Percentiles rank a stretch among this genome's conserved stretches.
Conservation (phyloP, 2,329 filamentous ascomycete species). For the Beauveria australis region DNA sequence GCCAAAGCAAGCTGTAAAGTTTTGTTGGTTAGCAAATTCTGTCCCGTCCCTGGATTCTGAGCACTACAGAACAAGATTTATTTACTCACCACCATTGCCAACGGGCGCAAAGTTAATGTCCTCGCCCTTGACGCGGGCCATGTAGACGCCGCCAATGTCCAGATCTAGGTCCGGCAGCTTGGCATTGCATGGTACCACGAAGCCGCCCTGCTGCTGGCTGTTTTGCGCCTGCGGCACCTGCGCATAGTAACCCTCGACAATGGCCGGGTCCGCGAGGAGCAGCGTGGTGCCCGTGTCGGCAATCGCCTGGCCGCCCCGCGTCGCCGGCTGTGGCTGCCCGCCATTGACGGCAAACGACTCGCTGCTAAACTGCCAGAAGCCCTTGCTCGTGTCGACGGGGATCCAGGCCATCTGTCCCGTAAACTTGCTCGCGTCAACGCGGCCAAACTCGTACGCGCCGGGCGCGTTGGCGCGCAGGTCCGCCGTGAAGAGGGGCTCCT, state of each 20-base stretch:
- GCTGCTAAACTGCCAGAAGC: constrained; percentile 55
- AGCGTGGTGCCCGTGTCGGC: constrained; percentile 56
- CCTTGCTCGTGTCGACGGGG: constrained; percentile 49
- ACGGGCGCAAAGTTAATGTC: constrained; percentile 47
- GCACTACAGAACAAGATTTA: background rate
- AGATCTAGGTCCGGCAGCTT: constrained; percentile 42
- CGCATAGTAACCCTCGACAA: constrained; percentile 42
- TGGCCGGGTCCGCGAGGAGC: constrained; percentile 47
- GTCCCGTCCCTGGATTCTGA: background rate
- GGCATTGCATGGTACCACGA: constrained; percentile 38
- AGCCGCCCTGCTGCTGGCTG: constrained; percentile 32
- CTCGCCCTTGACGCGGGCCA: constrained; percentile 46
- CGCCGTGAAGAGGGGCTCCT: constrained; percentile 60
- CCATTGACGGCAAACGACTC: constrained; percentile 46
- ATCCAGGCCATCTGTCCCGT: constrained; percentile 52
- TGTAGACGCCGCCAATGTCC: constrained; percentile 47
- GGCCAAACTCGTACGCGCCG: constrained; percentile 64
- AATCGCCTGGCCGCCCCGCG: constrained; percentile 34
- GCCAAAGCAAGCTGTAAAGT: constrained; percentile 50
- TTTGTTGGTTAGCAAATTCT: background rate
- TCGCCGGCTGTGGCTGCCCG: constrained; percentile 26
- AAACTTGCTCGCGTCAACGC: constrained; percentile 55
- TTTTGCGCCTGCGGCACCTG: constrained; percentile 36
- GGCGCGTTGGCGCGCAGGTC: constrained; percentile 50
- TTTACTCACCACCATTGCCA: constrained; percentile 40